phyloP scores from a whole-genome alignment of 352 stramenopile genomes.

The Globisporangium spiculum region DNA sequence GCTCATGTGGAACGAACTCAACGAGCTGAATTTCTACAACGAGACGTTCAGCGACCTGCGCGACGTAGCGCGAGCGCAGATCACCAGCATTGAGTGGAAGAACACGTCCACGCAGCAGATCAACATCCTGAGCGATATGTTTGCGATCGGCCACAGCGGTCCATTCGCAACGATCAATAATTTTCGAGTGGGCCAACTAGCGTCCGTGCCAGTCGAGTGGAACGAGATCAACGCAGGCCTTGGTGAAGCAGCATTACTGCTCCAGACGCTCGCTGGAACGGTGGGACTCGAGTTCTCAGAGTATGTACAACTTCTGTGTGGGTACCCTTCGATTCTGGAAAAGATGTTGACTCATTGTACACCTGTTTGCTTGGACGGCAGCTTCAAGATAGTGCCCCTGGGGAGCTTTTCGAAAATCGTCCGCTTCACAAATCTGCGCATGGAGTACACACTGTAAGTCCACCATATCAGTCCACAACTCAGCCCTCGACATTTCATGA shows the following conservation, averaged over 20 bases:
- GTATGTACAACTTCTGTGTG: constrained; percentile 33
- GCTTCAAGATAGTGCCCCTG: constrained; percentile 84
- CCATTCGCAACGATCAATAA: constrained; percentile 83
- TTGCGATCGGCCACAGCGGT: constrained; percentile 69
- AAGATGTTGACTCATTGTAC: neutral
- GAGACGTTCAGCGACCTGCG: constrained; percentile 51
- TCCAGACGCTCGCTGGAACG: constrained; percentile 56
- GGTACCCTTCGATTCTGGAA: constrained; percentile 6
- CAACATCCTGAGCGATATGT: constrained; percentile 75
- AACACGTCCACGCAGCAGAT: constrained; percentile 39
- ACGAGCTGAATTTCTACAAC: constrained; percentile 47
- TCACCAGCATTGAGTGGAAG: constrained; percentile 56
- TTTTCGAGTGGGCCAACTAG: constrained; percentile 72
- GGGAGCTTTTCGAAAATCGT: constrained; percentile 88
- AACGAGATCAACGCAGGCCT: constrained; percentile 88
- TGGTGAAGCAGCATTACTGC: constrained; percentile 66
- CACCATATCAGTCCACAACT: neutral
- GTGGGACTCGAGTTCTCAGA: constrained; percentile 67
- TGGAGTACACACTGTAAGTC: constrained; percentile 81
- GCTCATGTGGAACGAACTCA: constrained; percentile 55
- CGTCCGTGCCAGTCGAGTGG: constrained; percentile 67
- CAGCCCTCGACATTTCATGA: neutral
- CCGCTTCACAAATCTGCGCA: constrained; percentile 64
- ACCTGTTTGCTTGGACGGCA: constrained; percentile 13
- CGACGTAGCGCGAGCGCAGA: constrained; percentile 47